Base-by-base conservation (phyloP, 805 yeast genomes). In the Grigorovia humatica region DNA sequence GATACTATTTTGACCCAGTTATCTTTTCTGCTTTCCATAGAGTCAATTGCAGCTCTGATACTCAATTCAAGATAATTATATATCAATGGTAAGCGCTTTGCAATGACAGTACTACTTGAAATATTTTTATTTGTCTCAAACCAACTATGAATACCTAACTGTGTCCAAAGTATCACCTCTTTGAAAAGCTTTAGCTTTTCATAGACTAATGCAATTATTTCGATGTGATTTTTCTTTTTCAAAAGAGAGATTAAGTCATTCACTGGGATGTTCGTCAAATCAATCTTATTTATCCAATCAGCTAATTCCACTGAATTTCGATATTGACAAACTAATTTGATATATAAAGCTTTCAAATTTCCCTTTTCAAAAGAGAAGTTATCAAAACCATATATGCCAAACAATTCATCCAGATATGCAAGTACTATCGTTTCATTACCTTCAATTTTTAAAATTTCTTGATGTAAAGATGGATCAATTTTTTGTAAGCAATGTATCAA, bases 1-100 rank as follows among this genome's bases (percentile, higher is more conserved):
- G 63, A 56, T 2, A 64, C 52, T 1, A 65, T 43, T 20, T 54
- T 52, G 3, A 60, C 50, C 68, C 69, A 66, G 42, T 60, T 57
- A 6, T 38, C 9, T 11, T 51, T 54, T 30, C 42, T 57, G 7
- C 49, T 51, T 12, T 42, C 51, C 2, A n/a, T 42, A 1, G 57
- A 47, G 11, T 29, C 44, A 35, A 54, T 45, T 9, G 57, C 46
- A 13, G 55, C 54, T 42, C 51, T 53, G 7, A 61, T 50, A 5
- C 59, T 63, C n/a, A 52, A 44, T 15, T 44, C 54, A 38, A 55
- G 41, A 48, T 50, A 57, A 5, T 44, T 47, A 8, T 32, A 32
- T 5, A 32, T 9, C 8, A 13, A 8, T 32, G 15, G 38, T 32
- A 13, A 32, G 11, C 9, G 38, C 38, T 32, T 13, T 32, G 9